Percentiles rank a stretch among this genome's conserved stretches.
Evolutionary conservation across 2,329 filamentous ascomycete species (phyloP).

Genomic region (Madurella mycetomatis): DNA sequence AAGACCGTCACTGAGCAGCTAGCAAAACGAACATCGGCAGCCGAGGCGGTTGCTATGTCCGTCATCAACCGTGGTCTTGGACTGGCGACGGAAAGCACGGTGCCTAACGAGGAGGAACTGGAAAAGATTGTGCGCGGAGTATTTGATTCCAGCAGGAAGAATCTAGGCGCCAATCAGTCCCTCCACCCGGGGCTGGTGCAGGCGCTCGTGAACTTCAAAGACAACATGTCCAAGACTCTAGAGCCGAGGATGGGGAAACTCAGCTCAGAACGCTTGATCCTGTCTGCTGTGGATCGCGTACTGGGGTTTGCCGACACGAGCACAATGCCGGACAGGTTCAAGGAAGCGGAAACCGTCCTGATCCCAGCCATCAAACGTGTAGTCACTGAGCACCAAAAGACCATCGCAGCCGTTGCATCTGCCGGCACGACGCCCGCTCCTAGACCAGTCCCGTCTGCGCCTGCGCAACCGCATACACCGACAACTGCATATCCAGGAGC

Average conservation of each 20-base stretch:
- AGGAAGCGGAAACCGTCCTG: conserved; percentile 31
- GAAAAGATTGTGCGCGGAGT: conserved; percentile 45
- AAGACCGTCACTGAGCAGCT: conserved; percentile 45
- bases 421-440: not conserved
- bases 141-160: conserved; percentile 30
- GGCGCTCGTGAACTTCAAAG: conserved; percentile 43
- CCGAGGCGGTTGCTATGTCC: conserved; percentile 48
- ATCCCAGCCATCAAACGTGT: conserved; percentile 27
- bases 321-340: conserved; percentile 31
- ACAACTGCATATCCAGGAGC: not conserved
- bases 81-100: conserved; percentile 38
- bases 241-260: conserved; percentile 37
- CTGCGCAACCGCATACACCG: not conserved
- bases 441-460: not conserved
- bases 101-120: conserved; percentile 43
- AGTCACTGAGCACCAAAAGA: conserved; percentile 24
- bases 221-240: conserved; percentile 41
- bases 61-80: conserved; percentile 49
- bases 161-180: conserved; percentile 18
- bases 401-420: conserved; percentile 9
- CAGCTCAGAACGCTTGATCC: conserved; percentile 43
- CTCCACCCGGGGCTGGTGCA: conserved; percentile 39
- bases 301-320: conserved; percentile 45
- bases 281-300: conserved; percentile 49
- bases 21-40: conserved; percentile 38